Percentiles rank a stretch among this genome's conserved stretches.
phyloP scores from a whole-genome alignment of 106 monocot species.

The Dactylorhiza incarnata region DNA sequence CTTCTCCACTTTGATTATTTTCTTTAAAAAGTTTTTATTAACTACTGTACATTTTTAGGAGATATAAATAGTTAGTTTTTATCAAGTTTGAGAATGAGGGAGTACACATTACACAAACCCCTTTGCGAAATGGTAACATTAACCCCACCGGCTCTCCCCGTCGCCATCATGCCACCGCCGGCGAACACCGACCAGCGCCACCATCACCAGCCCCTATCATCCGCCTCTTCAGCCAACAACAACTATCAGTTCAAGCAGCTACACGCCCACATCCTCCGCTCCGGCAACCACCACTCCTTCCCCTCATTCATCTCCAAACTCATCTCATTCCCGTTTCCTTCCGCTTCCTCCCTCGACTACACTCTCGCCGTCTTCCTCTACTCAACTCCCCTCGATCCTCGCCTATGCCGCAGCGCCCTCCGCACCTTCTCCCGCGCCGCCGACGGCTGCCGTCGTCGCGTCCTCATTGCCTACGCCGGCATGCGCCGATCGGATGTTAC shows the following conservation, averaged over 20 bases:
- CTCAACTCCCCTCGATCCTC: slow-evolving; percentile 17
- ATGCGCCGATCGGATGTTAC: slow-evolving; percentile 23
- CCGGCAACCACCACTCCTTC: slow-evolving; percentile 14
- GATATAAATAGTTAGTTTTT: too few relatives aligned
- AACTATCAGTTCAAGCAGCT: slow-evolving; percentile 44
- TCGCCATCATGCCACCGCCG: background rate
- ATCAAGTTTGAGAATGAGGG: too few relatives aligned
- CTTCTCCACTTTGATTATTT: too few relatives aligned
- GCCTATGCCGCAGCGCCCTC: slow-evolving; percentile 43
- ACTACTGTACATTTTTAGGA: too few relatives aligned
- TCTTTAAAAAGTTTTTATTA: too few relatives aligned
- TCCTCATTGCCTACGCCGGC: slow-evolving; percentile 35
- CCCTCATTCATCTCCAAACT: slow-evolving; percentile 50
- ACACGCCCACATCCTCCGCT: slow-evolving; percentile 45
- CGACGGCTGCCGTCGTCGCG: slow-evolving; percentile 11
- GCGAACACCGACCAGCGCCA: background rate
- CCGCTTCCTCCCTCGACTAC: slow-evolving; percentile 36
- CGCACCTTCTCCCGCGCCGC: slow-evolving; percentile 19
- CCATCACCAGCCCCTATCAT: background rate
- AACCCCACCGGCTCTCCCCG: background rate
- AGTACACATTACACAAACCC: too few relatives aligned
- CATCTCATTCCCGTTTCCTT: slow-evolving; percentile 37
- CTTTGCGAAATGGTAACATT: background rate
- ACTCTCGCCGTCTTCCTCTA: slow-evolving; percentile 46
- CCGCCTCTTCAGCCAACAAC: slow-evolving; percentile 14